Percentiles rank a stretch among this genome's conserved stretches.
phyloP scores from a whole-genome alignment of 305 asterid genomes.

The Euphrasia arctica region DNA sequence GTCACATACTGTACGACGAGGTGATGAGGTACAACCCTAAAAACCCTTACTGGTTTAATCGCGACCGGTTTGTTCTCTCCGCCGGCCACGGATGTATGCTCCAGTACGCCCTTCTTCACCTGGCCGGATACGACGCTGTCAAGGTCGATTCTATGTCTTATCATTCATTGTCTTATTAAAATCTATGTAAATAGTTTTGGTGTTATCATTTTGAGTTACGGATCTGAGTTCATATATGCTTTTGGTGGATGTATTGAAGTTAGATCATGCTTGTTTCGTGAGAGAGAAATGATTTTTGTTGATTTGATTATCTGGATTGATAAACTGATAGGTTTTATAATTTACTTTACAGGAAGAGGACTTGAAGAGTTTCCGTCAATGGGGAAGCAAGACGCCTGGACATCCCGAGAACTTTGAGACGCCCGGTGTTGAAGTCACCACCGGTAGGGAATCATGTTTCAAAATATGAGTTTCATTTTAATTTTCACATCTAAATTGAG shows the following conservation, averaged over 20 bases:
- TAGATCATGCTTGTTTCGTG: background rate
- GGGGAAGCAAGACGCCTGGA: constrained; percentile 98
- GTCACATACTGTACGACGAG: constrained; percentile 89
- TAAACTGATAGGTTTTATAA: background rate
- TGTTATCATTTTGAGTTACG: constrained; percentile 9
- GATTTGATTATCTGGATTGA: constrained; percentile 12
- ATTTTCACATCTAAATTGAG: constrained; percentile 1
- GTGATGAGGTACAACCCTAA: constrained; percentile 93
- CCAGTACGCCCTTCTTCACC: constrained; percentile 95
- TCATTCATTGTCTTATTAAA: background rate
- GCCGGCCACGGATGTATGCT: constrained; percentile 99
- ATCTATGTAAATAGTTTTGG: background rate
- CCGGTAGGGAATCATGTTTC: constrained; percentile 51
- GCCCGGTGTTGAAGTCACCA: constrained; percentile 97
- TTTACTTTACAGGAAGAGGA: constrained; percentile 70
- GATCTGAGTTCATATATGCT: constrained; percentile 21
- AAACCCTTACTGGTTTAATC: constrained; percentile 93
- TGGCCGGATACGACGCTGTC: constrained; percentile 93
- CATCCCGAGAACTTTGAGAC: constrained; percentile 99
- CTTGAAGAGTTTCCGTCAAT: constrained; percentile 88
- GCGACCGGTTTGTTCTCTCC: constrained; percentile 92
- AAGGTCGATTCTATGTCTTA: constrained; percentile 40
- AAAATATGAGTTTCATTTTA: constrained; percentile 11
- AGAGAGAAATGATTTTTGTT: background rate
- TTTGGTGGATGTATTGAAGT: constrained; percentile 12